Evolutionary conservation across 192 early-diverging fungal species (phyloP).

Genomic region (Entomortierella chlamydospora): DNA sequence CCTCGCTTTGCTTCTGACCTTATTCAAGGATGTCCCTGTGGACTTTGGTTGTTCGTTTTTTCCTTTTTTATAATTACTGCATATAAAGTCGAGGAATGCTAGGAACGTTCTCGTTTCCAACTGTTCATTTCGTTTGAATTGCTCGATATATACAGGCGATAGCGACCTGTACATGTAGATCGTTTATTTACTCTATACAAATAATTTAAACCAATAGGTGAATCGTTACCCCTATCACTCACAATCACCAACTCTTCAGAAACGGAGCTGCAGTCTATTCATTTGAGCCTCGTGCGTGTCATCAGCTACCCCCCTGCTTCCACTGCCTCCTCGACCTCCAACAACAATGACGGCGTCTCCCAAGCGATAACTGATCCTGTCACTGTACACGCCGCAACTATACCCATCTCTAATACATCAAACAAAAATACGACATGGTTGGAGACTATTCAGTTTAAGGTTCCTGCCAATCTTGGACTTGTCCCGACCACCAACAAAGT

Average conservation of each 20-base stretch:
- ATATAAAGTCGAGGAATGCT: no score
- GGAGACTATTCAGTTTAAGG: conserved; percentile 32
- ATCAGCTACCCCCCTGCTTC: conserved; percentile 32
- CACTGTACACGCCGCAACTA: conserved; percentile 27
- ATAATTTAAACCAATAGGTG: conserved; percentile 14
- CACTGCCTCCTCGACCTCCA: not conserved
- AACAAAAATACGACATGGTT: conserved; percentile 40
- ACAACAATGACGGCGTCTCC: not conserved
- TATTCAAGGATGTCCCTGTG: conserved; percentile 38
- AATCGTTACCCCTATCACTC: conserved; percentile 28
- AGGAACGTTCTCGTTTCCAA: no score
- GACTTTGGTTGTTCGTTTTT: conserved; percentile 34
- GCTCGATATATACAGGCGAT: no score
- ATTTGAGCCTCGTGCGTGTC: conserved; percentile 33
- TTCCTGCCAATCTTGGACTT: conserved; percentile 35
- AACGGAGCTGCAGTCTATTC: conserved; percentile 27
- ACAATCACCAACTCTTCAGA: conserved; percentile 41
- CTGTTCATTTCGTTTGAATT: no score
- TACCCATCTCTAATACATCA: conserved; percentile 26
- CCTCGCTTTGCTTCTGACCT: no score
- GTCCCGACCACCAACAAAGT: conserved; percentile 47
- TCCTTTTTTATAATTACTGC: not conserved
- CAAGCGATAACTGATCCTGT: conserved; percentile 12
- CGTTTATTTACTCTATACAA: no score
- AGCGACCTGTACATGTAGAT: no score